Evolutionary conservation across 2,329 filamentous ascomycete species (phyloP).

Genomic region (Diplodia seriata): DNA sequence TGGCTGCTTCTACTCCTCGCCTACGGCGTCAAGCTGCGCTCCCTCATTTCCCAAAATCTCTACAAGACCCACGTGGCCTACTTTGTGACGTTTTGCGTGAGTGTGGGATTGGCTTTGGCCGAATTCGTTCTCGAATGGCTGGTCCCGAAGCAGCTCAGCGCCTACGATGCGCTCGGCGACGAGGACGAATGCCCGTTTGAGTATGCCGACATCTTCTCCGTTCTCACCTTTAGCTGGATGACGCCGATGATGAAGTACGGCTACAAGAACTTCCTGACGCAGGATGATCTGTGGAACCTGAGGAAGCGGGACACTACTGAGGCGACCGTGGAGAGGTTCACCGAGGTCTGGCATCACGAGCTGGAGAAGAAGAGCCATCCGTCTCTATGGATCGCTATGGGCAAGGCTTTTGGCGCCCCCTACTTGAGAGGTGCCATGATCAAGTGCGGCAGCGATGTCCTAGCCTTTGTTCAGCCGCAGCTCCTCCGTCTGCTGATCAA

Average conservation of each 20-base stretch:
- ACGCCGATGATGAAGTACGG: constrained; percentile 96
- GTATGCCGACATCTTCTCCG: constrained; percentile 92
- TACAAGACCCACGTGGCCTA: constrained; percentile 72
- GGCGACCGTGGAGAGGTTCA: constrained; percentile 72
- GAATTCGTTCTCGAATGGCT: constrained; percentile 86
- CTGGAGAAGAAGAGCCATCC: constrained; percentile 73
- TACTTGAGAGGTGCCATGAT: constrained; percentile 83
- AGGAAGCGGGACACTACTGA: constrained; percentile 80
- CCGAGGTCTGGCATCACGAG: constrained; percentile 78
- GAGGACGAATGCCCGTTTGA: constrained; percentile 79
- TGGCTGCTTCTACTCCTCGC: constrained; percentile 86
- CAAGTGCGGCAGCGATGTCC: constrained; percentile 84
- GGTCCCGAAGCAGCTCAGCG: constrained; percentile 77
- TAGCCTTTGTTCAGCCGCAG: constrained; percentile 91
- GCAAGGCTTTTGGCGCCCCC: constrained; percentile 82
- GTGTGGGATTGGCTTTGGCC: constrained; percentile 70
- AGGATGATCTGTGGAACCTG: constrained; percentile 95
- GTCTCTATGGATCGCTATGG: constrained; percentile 85
- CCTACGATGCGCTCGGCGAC: constrained; percentile 71
- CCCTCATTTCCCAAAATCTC: constrained; percentile 78
- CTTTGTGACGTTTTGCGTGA: constrained; percentile 77
- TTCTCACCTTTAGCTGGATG: constrained; percentile 97
- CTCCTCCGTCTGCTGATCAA: constrained; percentile 81
- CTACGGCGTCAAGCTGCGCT: constrained; percentile 82
- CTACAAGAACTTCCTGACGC: constrained; percentile 88